Conservation (phyloP, 108 stramenopile genomes). For the Stephanodiscus triporus region DNA sequence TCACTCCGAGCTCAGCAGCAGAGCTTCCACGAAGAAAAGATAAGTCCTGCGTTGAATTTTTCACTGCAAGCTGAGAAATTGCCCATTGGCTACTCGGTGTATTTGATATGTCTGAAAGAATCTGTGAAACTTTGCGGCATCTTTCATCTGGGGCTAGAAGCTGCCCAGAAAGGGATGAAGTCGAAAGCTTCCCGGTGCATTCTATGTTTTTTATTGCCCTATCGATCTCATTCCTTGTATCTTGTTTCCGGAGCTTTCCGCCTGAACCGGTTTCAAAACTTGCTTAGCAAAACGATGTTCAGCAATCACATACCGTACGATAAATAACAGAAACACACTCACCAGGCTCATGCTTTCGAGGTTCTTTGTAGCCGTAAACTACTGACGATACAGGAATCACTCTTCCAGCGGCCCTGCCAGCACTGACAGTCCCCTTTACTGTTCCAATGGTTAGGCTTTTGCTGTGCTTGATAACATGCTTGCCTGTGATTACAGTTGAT, state of each 20-base stretch:
- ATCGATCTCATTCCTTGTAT: constrained; percentile 38
- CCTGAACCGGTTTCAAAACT: neutral
- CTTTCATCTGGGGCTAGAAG: constrained; percentile 73
- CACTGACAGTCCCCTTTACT: constrained; percentile 60
- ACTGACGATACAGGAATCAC: constrained; percentile 35
- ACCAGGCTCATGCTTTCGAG: constrained; percentile 51
- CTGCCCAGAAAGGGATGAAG: constrained; percentile 61
- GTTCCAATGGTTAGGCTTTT: constrained; percentile 62
- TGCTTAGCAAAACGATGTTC: neutral
- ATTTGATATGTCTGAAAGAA: constrained; percentile 65
- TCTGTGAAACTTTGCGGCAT: constrained; percentile 68
- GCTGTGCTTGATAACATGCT: constrained; percentile 53
- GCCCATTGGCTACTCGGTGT: constrained; percentile 33
- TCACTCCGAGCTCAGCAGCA: constrained; percentile 71
- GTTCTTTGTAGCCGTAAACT: constrained; percentile 34
- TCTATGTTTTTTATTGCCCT: constrained; percentile 59
- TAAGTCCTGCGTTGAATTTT: constrained; percentile 63
- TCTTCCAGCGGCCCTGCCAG: constrained; percentile 51
- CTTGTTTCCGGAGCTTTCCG: constrained; percentile 12
- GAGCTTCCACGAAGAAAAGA: constrained; percentile 76
- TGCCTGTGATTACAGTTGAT: constrained; percentile 56
- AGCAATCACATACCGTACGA: neutral
- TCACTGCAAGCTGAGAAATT: constrained; percentile 51
- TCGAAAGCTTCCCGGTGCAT: constrained; percentile 22
- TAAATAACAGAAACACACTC: constrained; percentile 5